Percentiles rank a stretch among this genome's conserved stretches.
Conservation (phyloP, 768 basidiomycete species). For the Boletus bicolor region DNA sequence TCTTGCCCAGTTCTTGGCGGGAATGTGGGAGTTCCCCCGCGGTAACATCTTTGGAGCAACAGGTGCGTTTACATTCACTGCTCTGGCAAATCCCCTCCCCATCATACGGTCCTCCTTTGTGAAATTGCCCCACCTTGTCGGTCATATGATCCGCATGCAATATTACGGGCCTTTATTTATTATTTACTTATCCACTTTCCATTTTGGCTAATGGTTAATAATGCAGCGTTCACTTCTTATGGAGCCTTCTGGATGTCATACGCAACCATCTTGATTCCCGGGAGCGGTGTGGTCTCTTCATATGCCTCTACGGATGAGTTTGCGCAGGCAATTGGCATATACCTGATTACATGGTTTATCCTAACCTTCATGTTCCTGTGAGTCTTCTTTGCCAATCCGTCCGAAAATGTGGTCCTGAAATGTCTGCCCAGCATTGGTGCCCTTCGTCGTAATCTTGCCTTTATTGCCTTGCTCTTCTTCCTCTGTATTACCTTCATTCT, state of each 20-base stretch:
- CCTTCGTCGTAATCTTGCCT: slow-evolving; percentile 47
- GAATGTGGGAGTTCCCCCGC: slow-evolving; percentile 82
- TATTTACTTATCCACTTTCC: not conserved
- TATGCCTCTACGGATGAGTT: slow-evolving; percentile 44
- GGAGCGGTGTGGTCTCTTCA: slow-evolving; percentile 56
- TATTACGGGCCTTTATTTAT: not conserved
- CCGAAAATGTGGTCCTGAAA: not conserved
- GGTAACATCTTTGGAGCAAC: slow-evolving; percentile 72
- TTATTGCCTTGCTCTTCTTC: slow-evolving; percentile 50
- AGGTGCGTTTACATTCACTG: slow-evolving; percentile 40
- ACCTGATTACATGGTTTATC: slow-evolving; percentile 69
- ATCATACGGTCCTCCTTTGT: not conserved
- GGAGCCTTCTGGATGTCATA: slow-evolving; percentile 91
- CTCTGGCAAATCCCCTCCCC: not conserved
- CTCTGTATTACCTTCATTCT: slow-evolving; percentile 52
- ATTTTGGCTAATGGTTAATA: not conserved
- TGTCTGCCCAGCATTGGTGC: slow-evolving; percentile 40
- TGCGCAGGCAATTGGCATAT: slow-evolving; percentile 66
- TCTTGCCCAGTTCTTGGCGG: slow-evolving; percentile 80
- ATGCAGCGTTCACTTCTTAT: slow-evolving; percentile 71
- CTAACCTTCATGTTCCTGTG: slow-evolving; percentile 69
- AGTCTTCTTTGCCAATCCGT: slow-evolving; percentile 14
- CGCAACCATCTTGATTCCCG: slow-evolving; percentile 68
- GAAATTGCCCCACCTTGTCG: not conserved
- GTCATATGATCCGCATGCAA: not conserved